Evolutionary conservation across 2,329 filamentous ascomycete species (phyloP), one percentile per base, ranked within the genome.

Genomic region (Penicillium brasilianum): DNA sequence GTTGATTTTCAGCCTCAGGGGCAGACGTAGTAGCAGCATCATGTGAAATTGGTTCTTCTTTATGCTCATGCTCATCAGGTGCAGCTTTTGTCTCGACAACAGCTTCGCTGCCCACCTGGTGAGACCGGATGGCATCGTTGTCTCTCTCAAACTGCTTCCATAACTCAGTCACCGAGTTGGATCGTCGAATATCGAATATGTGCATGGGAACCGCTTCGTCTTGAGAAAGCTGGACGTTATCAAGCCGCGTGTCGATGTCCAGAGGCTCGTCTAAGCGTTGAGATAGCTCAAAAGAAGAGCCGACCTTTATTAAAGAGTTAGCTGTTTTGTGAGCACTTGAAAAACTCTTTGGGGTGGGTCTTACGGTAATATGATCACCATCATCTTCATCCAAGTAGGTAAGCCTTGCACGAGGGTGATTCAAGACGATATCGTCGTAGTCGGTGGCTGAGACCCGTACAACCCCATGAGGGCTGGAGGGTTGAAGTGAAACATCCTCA

Each of bases 311-410:
- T 48, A 32, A 50, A 54, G 8, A 16, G 57, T 73, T 57, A 74
- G 66, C 8, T 39, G 28, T 18, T 30, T 32, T 36, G 22, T 36
- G 18, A 14, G 36, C 14, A 25, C 4, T 16, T 13, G 10, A 16
- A 5, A 36, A 10, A 2, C 3, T 6, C 16, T 18, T 36, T 28
- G 30, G 4, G 5, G 13, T 39, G 37, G 28, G 22, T 69, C 76
- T 71, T 67, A 81, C 80, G 7, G 77, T 82, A 58, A 83, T 79
- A 34, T 82, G 79, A 30, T 81, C 77, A 63, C 82, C 81, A 62
- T 82, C 80, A 61, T 82, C 80, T 11, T 80, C 77, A 66, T 83
- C 81, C 56, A 78, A 52, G 61, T 82, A 83, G 20, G 71, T 78
- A 48, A 83, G 64, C 36, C 71, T 74, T 13, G 79, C 79, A 43